Conservation (phyloP, 2,329 filamentous ascomycete genomes). For the Fusarium humuli region DNA sequence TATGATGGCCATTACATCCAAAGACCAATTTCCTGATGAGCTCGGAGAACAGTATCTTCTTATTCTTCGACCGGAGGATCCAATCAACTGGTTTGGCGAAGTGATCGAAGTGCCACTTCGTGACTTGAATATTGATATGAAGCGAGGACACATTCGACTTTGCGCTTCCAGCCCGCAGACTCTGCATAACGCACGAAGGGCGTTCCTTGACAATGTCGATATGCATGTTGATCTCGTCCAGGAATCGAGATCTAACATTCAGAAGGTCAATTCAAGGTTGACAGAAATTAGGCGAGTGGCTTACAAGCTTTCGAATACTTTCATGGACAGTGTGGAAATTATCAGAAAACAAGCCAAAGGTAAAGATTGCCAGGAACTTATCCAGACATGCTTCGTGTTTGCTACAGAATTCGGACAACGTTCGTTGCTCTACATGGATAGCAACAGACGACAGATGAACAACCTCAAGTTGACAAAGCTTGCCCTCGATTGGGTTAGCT, state of each 20-base stretch:
- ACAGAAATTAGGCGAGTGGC: slow-evolving; percentile 96
- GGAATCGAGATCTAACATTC: slow-evolving; percentile 92
- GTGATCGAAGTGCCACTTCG: slow-evolving; percentile 77
- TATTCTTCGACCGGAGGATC: slow-evolving; percentile 83
- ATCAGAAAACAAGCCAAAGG: slow-evolving; percentile 87
- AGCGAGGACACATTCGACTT: slow-evolving; percentile 85
- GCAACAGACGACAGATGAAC: slow-evolving; percentile 95
- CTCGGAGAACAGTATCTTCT: slow-evolving; percentile 81
- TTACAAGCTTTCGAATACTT: slow-evolving; percentile 95
- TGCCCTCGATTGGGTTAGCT: slow-evolving; percentile 95
- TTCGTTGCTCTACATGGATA: slow-evolving; percentile 94
- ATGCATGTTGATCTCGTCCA: slow-evolving; percentile 89
- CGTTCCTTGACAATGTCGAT: slow-evolving; percentile 82
- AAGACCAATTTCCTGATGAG: slow-evolving; percentile 73
- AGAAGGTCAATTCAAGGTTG: slow-evolving; percentile 89
- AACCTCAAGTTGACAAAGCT: slow-evolving; percentile 94
- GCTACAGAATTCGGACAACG: slow-evolving; percentile 99
- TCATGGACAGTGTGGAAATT: slow-evolving; percentile 98
- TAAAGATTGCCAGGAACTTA: slow-evolving; percentile 91
- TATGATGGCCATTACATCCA: slow-evolving; percentile 78
- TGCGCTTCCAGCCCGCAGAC: slow-evolving; percentile 88
- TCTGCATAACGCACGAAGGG: slow-evolving; percentile 80
- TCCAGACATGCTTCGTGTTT: slow-evolving; percentile 98
- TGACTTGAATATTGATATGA: slow-evolving; percentile 85
- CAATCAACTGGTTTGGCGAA: slow-evolving; percentile 83